A percentile compares a stretch with the other conserved stretches of the same genome.
Evolutionary conservation across 768 basidiomycete species (phyloP).

Genomic region (Lyophyllum decastes): DNA sequence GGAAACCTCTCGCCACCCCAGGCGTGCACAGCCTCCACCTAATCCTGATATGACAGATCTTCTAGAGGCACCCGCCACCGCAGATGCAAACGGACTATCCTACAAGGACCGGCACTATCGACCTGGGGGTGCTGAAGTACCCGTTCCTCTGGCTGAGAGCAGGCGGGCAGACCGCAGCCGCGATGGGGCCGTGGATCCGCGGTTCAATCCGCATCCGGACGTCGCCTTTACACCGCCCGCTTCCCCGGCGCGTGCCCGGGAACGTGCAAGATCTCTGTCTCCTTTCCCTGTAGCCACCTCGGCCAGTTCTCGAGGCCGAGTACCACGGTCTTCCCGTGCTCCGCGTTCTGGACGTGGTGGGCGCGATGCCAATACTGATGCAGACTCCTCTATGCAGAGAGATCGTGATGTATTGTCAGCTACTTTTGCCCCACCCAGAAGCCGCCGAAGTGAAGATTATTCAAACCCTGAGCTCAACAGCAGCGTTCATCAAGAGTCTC

Average conservation of each 20-base stretch:
- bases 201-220: constrained; percentile 18
- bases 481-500: constrained; percentile 20
- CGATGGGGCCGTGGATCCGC: constrained; percentile 14
- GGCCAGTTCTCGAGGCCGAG: constrained; percentile 22
- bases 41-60: constrained; percentile 20
- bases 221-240: constrained; percentile 23
- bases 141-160: constrained; percentile 21
- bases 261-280: constrained; percentile 29
- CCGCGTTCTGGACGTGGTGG: constrained; percentile 26
- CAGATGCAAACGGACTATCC: constrained; percentile 37
- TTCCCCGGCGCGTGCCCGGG: constrained; percentile 28
- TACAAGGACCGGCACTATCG: constrained; percentile 70
- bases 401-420: constrained; percentile 22
- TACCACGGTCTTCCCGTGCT: constrained; percentile 23
- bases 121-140: constrained; percentile 35
- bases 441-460: constrained; percentile 25
- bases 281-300: constrained; percentile 19
- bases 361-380: constrained; percentile 29
- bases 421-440: constrained; percentile 21
- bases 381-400: constrained; percentile 26
- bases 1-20: constrained; percentile 21
- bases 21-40: constrained; percentile 15
- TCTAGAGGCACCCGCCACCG: constrained; percentile 13
- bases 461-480: constrained; percentile 21
- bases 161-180: constrained; percentile 23